Conservation (phyloP, 495 filamentous ascomycete species). For the Clohesyomyces aquaticus region DNA sequence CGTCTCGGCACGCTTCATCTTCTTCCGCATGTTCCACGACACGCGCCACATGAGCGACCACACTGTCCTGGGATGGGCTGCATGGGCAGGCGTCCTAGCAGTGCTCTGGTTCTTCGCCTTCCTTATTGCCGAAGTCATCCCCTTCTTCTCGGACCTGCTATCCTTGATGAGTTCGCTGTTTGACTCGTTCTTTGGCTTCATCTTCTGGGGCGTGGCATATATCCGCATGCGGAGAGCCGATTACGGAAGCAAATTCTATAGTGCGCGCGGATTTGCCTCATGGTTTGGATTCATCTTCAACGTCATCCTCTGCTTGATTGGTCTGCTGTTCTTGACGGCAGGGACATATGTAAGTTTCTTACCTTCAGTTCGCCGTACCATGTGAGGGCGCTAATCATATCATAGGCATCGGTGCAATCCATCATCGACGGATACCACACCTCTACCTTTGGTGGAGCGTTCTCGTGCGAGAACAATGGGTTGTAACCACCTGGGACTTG, state of each 20-base stretch:
- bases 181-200: slow-evolving; percentile 91
- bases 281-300: slow-evolving; percentile 67
- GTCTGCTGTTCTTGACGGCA: slow-evolving; percentile 72
- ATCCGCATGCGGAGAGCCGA: slow-evolving; percentile 77
- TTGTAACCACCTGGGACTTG: slow-evolving; percentile 25
- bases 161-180: slow-evolving; percentile 88
- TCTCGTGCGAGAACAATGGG: slow-evolving; percentile 45
- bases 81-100: slow-evolving; percentile 76
- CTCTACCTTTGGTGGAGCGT: slow-evolving; percentile 47
- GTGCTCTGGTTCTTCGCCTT: slow-evolving; percentile 76
- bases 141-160: slow-evolving; percentile 83
- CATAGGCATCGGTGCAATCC: slow-evolving; percentile 46
- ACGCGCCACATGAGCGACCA: slow-evolving; percentile 76
- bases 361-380: not conserved
- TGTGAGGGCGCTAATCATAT: not conserved
- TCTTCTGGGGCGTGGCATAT: slow-evolving; percentile 91
- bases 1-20: slow-evolving; percentile 80
- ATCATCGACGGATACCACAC: slow-evolving; percentile 47
- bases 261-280: slow-evolving; percentile 62
- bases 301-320: slow-evolving; percentile 68
- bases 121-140: slow-evolving; percentile 85
- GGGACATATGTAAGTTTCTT: slow-evolving; percentile 73
- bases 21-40: slow-evolving; percentile 77
- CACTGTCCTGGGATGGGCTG: slow-evolving; percentile 77
- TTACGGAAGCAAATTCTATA: slow-evolving; percentile 63